Evolutionary conservation across 75 land plant genomes (phyloP).

Genomic region (Cupressus sempervirens): DNA sequence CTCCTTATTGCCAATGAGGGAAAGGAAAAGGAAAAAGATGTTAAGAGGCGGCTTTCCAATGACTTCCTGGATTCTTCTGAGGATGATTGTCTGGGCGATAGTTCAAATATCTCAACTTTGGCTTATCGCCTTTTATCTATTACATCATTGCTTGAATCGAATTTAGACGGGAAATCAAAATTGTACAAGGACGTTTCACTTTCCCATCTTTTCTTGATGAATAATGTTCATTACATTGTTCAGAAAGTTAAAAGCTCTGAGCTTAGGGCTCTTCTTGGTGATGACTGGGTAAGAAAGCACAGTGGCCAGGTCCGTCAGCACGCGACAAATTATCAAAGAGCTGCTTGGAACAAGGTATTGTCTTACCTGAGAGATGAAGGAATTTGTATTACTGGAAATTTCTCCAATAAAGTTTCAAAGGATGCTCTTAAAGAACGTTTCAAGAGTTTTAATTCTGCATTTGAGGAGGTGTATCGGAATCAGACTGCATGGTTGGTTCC

Average conservation of each 20-base stretch:
- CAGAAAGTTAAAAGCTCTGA: conserved; percentile 58
- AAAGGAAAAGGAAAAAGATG: not conserved
- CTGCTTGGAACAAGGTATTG: conserved; percentile 50
- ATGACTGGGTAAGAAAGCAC: conserved; percentile 53
- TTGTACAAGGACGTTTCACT: conserved; percentile 59
- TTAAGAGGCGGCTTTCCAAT: not conserved
- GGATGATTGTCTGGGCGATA: conserved; percentile 12
- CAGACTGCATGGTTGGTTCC: conserved; percentile 85
- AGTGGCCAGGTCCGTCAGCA: conserved; percentile 41
- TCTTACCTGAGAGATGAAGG: conserved; percentile 48
- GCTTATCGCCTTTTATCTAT: conserved; percentile 37
- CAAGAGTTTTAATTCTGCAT: conserved; percentile 68
- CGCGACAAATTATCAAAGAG: conserved; percentile 48
- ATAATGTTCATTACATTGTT: conserved; percentile 66
- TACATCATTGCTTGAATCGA: conserved; percentile 37
- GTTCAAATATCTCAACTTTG: conserved; percentile 21
- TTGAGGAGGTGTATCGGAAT: conserved; percentile 73
- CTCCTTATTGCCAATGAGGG: conserved; percentile 20
- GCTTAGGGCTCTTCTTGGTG: conserved; percentile 43
- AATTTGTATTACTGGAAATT: conserved; percentile 24
- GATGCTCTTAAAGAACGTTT: conserved; percentile 68
- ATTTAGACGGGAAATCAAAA: conserved; percentile 57
- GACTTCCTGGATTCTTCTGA: not conserved
- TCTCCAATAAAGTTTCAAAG: conserved; percentile 41
- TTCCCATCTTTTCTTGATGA: conserved; percentile 62